These are phyloP conservation scores for Corinectria fuckeliana DNA, from an alignment of 2,329 filamentous ascomycete genomes.

Conservation along the genomic window DNA sequence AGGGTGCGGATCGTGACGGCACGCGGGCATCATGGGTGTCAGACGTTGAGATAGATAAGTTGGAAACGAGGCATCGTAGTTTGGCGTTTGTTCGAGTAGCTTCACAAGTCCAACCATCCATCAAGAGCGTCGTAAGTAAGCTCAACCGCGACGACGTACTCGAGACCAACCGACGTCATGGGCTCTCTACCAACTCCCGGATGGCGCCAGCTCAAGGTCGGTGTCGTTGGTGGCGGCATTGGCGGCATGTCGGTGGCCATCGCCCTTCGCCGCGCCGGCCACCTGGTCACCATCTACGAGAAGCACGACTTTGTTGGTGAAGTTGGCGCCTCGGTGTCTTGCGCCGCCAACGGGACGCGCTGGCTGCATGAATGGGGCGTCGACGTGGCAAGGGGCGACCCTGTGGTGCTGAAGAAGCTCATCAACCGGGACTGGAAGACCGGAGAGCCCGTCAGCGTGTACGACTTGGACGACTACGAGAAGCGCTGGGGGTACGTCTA, in stretches of 20 bases:
- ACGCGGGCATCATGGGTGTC: slow-evolving; percentile 4
- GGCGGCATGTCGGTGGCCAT: slow-evolving; percentile 56
- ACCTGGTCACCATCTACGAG: slow-evolving; percentile 67
- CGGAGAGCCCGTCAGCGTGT: slow-evolving; percentile 69
- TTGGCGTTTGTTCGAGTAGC: not conserved
- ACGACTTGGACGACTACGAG: slow-evolving; percentile 69
- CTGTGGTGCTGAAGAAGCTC: slow-evolving; percentile 68
- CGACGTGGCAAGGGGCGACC: slow-evolving; percentile 68
- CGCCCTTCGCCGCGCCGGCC: slow-evolving; percentile 54
- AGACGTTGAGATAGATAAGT: slow-evolving; percentile 17
- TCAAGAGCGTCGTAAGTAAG: not conserved
- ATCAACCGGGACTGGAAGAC: slow-evolving; percentile 76
- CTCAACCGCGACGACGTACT: not conserved
- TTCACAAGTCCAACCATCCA: not conserved
- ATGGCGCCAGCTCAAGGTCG: slow-evolving; percentile 55
- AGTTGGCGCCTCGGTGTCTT: slow-evolving; percentile 71
- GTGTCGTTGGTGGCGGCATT: slow-evolving; percentile 55
- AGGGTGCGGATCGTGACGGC: slow-evolving; percentile 17
- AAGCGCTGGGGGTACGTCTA: slow-evolving; percentile 69
- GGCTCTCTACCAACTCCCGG: slow-evolving; percentile 35
- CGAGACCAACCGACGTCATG: slow-evolving; percentile 27
- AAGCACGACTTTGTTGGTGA: slow-evolving; percentile 70
- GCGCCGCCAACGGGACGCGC: slow-evolving; percentile 72
- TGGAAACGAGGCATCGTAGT: not conserved
- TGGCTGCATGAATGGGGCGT: slow-evolving; percentile 75